Conservation (phyloP, 352 stramenopile species). For the Thalassiosira ordinaria region DNA sequence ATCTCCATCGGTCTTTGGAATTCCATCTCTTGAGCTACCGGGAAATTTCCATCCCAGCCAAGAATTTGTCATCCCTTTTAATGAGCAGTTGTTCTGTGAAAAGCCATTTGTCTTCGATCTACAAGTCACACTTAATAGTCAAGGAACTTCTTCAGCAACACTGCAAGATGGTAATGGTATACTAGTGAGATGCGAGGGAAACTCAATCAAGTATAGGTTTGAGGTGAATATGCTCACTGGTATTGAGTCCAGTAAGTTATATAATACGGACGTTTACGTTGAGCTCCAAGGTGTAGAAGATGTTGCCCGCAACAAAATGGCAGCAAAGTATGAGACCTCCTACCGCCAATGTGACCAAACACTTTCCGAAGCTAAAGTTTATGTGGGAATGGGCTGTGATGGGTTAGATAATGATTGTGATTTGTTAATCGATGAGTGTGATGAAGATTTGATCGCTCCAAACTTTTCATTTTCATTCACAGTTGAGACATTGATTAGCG, state of each 20-base stretch:
- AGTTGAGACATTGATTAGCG: background rate
- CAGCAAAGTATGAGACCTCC: background rate
- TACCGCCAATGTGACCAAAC: background rate
- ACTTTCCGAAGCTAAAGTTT: background rate
- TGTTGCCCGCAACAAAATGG: background rate
- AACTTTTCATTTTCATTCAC: background rate
- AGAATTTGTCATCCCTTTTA: slow-evolving; percentile 4
- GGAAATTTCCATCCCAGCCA: background rate
- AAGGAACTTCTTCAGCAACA: background rate
- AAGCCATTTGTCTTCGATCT: background rate
- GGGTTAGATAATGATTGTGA: background rate
- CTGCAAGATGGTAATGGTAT: background rate
- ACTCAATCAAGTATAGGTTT: background rate
- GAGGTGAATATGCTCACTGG: background rate
- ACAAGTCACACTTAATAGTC: background rate
- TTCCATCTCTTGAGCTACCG: background rate
- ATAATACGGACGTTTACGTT: background rate
- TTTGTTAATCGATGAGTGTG: background rate
- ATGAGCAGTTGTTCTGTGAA: background rate
- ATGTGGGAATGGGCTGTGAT: background rate
- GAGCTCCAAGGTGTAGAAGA: background rate
- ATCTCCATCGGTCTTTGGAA: background rate
- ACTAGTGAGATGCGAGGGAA: background rate
- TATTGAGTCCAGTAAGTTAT: background rate
- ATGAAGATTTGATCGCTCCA: background rate